These are phyloP conservation scores for Kuraishia ogatae DNA, from an alignment of 805 yeast genomes.

Conservation along the genomic window DNA sequence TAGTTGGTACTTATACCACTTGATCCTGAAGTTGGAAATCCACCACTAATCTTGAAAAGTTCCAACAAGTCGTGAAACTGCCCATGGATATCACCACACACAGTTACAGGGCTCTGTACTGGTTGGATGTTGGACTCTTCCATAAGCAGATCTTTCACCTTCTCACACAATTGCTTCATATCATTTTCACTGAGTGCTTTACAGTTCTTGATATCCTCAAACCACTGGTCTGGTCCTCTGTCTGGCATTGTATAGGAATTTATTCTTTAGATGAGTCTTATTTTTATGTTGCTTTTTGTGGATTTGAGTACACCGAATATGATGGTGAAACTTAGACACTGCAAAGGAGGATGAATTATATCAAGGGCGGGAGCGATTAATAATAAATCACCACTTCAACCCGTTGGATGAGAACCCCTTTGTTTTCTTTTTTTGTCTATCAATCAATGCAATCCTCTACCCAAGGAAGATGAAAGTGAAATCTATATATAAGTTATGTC, in stretches of 20 bases:
- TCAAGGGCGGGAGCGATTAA: no score
- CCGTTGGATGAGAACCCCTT: no score
- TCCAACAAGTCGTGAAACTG: constrained; percentile 94
- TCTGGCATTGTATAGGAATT: constrained; percentile 35
- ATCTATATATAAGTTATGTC: no score
- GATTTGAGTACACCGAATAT: not conserved
- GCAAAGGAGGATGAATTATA: no score
- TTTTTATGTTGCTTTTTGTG: not conserved
- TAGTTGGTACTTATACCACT: constrained; percentile 40
- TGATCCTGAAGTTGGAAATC: constrained; percentile 69
- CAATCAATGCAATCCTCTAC: no score
- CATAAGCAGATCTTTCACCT: constrained; percentile 90
- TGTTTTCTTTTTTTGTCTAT: no score
- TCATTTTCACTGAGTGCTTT: constrained; percentile 82
- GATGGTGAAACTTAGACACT: not conserved
- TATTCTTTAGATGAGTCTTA: not conserved
- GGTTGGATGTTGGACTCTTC: constrained; percentile 95
- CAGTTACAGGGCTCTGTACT: constrained; percentile 87
- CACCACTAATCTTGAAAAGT: constrained; percentile 85
- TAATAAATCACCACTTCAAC: no score
- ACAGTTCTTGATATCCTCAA: constrained; percentile 88
- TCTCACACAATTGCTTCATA: constrained; percentile 94
- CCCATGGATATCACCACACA: constrained; percentile 97
- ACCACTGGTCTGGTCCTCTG: constrained; percentile 94
- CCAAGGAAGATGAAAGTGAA: no score